Conservation (phyloP, 371 early-diverging fungal genomes). For the Mucor racemosus region DNA sequence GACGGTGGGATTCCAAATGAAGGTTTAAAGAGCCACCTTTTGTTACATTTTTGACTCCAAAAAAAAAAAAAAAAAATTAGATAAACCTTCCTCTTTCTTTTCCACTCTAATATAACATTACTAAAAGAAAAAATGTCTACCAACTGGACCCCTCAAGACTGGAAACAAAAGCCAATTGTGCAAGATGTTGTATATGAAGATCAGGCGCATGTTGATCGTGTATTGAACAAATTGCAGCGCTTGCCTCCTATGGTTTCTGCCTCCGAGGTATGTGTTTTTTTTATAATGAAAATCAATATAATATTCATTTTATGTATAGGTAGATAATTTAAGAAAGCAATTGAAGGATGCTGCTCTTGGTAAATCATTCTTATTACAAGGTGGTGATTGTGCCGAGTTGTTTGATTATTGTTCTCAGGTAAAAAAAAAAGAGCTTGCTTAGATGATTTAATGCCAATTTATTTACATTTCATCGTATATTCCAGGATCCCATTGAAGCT, state of each 20-base stretch:
- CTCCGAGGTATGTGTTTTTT: constrained; percentile 67
- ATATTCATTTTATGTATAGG: constrained; percentile 46
- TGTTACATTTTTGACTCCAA: not conserved
- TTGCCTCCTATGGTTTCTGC: constrained; percentile 92
- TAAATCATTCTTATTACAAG: constrained; percentile 93
- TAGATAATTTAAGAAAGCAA: constrained; percentile 81
- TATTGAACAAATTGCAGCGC: constrained; percentile 76
- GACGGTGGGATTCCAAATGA: constrained; percentile 5
- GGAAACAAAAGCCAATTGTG: constrained; percentile 84
- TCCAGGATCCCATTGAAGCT: constrained; percentile 84
- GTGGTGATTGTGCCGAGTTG: constrained; percentile 98
- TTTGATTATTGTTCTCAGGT: constrained; percentile 95
- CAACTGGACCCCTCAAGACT: constrained; percentile 81
- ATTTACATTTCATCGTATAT: not conserved
- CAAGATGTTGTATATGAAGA: constrained; percentile 92
- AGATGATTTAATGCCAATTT: not conserved
- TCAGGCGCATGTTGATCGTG: constrained; percentile 66
- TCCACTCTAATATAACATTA: not conserved
- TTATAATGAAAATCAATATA: not conserved
- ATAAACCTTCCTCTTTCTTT: not conserved
- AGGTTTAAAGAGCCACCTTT: constrained; percentile 2
- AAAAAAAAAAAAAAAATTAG: not conserved
- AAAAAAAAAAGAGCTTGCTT: constrained; percentile 20
- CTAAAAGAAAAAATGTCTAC: constrained; percentile 1
- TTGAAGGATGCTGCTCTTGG: constrained; percentile 88